Conservation (phyloP, 2,329 filamentous ascomycete species). For the Monilinia laxa region DNA sequence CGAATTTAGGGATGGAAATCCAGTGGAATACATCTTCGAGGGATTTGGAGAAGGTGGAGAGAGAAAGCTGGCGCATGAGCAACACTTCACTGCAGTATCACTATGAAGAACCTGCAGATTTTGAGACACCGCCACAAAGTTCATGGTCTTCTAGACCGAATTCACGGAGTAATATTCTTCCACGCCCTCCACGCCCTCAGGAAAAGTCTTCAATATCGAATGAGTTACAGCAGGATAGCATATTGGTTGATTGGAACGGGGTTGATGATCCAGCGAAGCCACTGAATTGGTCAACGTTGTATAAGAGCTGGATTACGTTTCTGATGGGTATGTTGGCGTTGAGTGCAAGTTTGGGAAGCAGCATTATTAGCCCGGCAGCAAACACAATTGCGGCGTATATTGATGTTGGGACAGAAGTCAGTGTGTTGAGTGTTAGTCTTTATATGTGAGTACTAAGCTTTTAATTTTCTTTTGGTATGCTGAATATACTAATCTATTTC, state of each 20-base stretch:
- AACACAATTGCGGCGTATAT: constrained; percentile 45
- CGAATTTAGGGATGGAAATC: constrained; percentile 5
- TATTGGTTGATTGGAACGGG: constrained; percentile 67
- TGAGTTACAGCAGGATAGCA: constrained; percentile 56
- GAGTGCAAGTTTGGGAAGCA: constrained; percentile 50
- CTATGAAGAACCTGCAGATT: constrained; percentile 11
- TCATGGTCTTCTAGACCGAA: not conserved
- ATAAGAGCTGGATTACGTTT: constrained; percentile 51
- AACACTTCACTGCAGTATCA: not conserved
- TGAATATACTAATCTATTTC: constrained; percentile 3
- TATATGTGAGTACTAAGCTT: constrained; percentile 43
- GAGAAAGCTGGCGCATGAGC: not conserved
- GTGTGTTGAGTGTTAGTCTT: constrained; percentile 48
- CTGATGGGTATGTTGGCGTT: constrained; percentile 52
- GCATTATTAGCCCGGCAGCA: constrained; percentile 51
- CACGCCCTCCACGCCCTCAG: not conserved
- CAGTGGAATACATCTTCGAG: not conserved
- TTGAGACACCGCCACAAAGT: constrained; percentile 12
- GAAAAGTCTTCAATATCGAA: not conserved
- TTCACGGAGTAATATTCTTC: not conserved
- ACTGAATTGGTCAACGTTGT: constrained; percentile 45
- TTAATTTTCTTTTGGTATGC: not conserved
- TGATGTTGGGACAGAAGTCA: constrained; percentile 45
- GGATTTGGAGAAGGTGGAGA: constrained; percentile 13
- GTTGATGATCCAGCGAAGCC: constrained; percentile 47